A percentile compares a stretch with the other conserved stretches of the same genome.
Evolutionary conservation across 1,284 basidiomycete genomes (phyloP).

Genomic region (Cutaneotrichosporon arboriforme): DNA sequence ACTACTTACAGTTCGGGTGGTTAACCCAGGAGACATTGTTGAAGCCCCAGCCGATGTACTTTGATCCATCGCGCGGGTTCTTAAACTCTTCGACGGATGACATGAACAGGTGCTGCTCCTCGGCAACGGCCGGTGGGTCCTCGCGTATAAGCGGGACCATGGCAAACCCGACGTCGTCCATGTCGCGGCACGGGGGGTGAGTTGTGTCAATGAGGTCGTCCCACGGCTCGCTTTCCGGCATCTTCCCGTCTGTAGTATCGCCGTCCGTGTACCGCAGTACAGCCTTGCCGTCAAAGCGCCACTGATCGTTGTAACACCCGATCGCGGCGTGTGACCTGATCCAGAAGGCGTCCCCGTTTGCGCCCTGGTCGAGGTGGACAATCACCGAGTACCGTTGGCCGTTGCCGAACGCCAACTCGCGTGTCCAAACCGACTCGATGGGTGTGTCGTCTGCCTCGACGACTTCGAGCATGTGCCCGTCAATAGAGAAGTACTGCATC

Average conservation of each 20-base stretch:
- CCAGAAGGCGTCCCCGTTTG: slow-evolving; percentile 31
- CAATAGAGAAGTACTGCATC: slow-evolving; percentile 24
- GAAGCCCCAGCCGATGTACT: slow-evolving; percentile 24
- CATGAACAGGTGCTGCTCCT: slow-evolving; percentile 22
- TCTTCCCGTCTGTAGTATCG: background rate
- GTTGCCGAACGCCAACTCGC: slow-evolving; percentile 21
- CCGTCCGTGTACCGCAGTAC: slow-evolving; percentile 16
- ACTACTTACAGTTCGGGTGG: slow-evolving; percentile 19
- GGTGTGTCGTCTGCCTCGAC: slow-evolving; percentile 30
- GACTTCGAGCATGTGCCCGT: slow-evolving; percentile 28
- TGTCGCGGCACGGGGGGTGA: slow-evolving; percentile 4
- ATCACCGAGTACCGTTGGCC: slow-evolving; percentile 41
- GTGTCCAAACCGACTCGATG: slow-evolving; percentile 24
- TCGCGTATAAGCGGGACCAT: slow-evolving; percentile 12
- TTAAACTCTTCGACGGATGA: slow-evolving; percentile 20
- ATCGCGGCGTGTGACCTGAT: slow-evolving; percentile 32
- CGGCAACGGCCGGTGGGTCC: slow-evolving; percentile 4
- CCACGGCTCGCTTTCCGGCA: slow-evolving; percentile 25
- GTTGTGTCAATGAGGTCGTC: background rate
- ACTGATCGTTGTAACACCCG: background rate
- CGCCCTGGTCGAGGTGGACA: slow-evolving; percentile 31
- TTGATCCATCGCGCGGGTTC: slow-evolving; percentile 13
- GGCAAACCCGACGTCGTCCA: slow-evolving; percentile 1
- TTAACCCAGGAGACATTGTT: slow-evolving; percentile 32
- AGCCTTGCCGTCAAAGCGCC: background rate